Evolutionary conservation across 805 yeast genomes (phyloP).

Genomic region (Starmerella apis): DNA sequence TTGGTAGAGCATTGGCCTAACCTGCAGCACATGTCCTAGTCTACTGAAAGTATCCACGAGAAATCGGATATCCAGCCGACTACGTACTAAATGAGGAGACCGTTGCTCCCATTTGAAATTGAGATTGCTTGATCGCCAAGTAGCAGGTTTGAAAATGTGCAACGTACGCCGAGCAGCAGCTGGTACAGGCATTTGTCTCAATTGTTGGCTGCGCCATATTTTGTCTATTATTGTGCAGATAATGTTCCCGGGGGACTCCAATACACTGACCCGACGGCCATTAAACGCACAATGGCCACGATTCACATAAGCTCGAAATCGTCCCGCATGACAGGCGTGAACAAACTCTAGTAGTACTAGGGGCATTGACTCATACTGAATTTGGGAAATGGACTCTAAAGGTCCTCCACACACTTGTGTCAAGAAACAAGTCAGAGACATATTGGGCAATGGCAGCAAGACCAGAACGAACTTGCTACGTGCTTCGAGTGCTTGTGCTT

Average conservation of each 20-base stretch:
- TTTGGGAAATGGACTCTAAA: constrained; percentile 4
- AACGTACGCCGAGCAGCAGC: constrained; percentile 3
- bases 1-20: constrained; percentile 24
- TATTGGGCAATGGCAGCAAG: background rate
- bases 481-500: background rate
- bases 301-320: constrained; percentile 3
- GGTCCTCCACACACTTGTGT: constrained; percentile 26
- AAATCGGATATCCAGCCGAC: constrained; percentile 7
- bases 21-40: constrained; percentile 18
- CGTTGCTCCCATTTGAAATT: background rate
- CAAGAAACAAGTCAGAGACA: constrained; percentile 12
- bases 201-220: background rate
- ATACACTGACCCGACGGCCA: constrained; percentile 7
- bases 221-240: background rate
- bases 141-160: background rate
- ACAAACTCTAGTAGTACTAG: constrained; percentile 10
- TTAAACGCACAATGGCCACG: constrained; percentile 5
- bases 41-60: constrained; percentile 14
- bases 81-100: background rate
- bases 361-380: background rate
- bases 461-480: background rate
- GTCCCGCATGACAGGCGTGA: background rate
- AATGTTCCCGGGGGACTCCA: background rate
- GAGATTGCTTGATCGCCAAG: background rate
- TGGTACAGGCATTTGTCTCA: background rate